Percentiles rank a stretch among this genome's conserved stretches.
Conservation (phyloP, 305 asterid species). For the Caryopteris hybrid region DNA sequence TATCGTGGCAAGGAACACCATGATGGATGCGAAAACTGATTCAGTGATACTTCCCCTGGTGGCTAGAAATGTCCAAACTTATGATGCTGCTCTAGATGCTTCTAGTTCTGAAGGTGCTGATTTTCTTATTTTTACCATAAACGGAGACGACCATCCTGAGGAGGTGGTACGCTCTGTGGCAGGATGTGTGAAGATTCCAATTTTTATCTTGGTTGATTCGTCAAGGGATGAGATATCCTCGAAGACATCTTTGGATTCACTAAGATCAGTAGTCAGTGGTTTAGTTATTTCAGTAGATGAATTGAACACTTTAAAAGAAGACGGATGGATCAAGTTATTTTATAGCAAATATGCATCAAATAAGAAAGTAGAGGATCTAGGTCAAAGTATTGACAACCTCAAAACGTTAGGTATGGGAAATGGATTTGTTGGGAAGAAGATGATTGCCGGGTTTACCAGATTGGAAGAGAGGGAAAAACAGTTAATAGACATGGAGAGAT, state of each 20-base stretch:
- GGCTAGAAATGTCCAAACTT: conserved; percentile 71
- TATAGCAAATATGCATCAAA: conserved; percentile 24
- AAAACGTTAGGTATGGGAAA: conserved; percentile 34
- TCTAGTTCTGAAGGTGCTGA: conserved; percentile 92
- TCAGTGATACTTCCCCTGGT: conserved; percentile 83
- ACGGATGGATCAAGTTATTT: conserved; percentile 42
- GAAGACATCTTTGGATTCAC: conserved; percentile 31
- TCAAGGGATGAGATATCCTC: conserved; percentile 32
- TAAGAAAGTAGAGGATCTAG: conserved; percentile 29
- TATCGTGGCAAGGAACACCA: conserved; percentile 87
- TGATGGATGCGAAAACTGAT: conserved; percentile 70
- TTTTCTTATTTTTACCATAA: conserved; percentile 55
- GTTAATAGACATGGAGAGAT: conserved; percentile 61
- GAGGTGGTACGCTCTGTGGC: conserved; percentile 51
- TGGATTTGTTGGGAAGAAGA: conserved; percentile 56
- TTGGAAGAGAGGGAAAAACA: conserved; percentile 63
- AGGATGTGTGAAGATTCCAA: conserved; percentile 63
- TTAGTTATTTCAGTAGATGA: conserved; percentile 67
- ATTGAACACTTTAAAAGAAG: conserved; percentile 40
- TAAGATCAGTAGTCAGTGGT: conserved; percentile 79
- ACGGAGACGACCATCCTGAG: conserved; percentile 31
- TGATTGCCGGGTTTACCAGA: conserved; percentile 49
- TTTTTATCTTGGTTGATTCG: conserved; percentile 53
- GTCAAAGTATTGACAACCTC: conserved; percentile 25
- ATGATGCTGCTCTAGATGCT: conserved; percentile 75